Evolutionary conservation across 306 rosid species (phyloP).

Genomic region (Trifolium fragiferum): DNA sequence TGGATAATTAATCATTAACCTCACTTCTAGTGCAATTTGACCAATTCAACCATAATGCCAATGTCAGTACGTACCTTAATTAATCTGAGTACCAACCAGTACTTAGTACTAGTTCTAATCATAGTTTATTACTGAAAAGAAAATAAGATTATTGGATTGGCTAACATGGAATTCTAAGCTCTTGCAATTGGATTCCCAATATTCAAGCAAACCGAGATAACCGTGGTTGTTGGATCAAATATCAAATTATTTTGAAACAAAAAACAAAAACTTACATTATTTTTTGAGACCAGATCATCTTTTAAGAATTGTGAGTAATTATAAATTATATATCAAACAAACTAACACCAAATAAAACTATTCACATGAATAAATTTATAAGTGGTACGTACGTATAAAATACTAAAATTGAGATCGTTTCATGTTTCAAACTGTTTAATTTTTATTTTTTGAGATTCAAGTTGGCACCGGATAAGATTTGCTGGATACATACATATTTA

Average conservation of each 20-base stretch:
- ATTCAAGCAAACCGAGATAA: not conserved
- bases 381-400: too few relatives aligned
- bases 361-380: too few relatives aligned
- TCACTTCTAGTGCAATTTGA: slow-evolving; percentile 37
- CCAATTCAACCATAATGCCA: slow-evolving; percentile 37
- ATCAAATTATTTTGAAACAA: too few relatives aligned
- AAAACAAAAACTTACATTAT: too few relatives aligned
- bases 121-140: slow-evolving; percentile 23
- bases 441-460: slow-evolving; percentile 24
- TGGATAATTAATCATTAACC: slow-evolving; percentile 30
- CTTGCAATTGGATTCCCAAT: not conserved
- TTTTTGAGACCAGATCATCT: too few relatives aligned
- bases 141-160: slow-evolving; percentile 1
- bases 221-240: not conserved
- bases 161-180: slow-evolving; percentile 7
- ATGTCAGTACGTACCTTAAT: not conserved
- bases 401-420: not conserved
- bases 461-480: slow-evolving; percentile 48
- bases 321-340: too few relatives aligned
- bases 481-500: not conserved
- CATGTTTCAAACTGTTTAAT: slow-evolving; percentile 12
- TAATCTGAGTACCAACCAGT: not conserved
- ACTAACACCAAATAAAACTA: too few relatives aligned
- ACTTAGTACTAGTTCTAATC: slow-evolving; percentile 2
- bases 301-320: too few relatives aligned